phyloP scores from a whole-genome alignment of 1,139 yeast genomes.

The Geotrichum macrosporum region DNA sequence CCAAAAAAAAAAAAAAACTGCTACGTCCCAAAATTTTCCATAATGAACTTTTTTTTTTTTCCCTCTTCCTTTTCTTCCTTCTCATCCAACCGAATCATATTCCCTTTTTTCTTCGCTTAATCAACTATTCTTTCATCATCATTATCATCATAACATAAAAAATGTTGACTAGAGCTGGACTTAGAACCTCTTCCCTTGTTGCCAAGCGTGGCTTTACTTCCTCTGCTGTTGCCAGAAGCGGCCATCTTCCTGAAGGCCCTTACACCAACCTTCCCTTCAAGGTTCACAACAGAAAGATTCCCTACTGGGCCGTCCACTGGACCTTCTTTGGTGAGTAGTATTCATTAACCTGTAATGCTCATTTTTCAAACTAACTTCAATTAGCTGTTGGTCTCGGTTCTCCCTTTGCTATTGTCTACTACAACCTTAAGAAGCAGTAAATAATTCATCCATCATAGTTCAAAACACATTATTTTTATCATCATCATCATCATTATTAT shows the following conservation, averaged over 20 bases:
- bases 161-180: constrained; percentile 28
- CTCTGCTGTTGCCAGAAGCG: constrained; percentile 31
- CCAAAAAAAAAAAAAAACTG: too few relatives aligned
- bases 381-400: constrained; percentile 36
- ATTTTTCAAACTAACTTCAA: background rate
- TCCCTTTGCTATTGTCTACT: constrained; percentile 40
- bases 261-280: constrained; percentile 92
- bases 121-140: constrained; percentile 1
- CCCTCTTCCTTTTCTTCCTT: background rate
- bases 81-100: constrained; percentile 1
- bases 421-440: constrained; percentile 37
- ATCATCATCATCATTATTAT: background rate
- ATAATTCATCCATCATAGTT: too few relatives aligned
- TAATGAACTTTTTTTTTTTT: background rate
- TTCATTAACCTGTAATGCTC: background rate
- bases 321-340: constrained; percentile 58
- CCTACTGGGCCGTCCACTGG: constrained; percentile 77
- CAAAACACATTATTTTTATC: too few relatives aligned
- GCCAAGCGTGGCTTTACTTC: constrained; percentile 36
- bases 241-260: constrained; percentile 70
- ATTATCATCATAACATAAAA: too few relatives aligned
- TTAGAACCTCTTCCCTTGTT: constrained; percentile 28
- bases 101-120: constrained; percentile 9
- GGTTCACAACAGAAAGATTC: constrained; percentile 87
- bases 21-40: background rate